Conservation (phyloP, 768 basidiomycete genomes). For the Leccinum rimulosum region DNA sequence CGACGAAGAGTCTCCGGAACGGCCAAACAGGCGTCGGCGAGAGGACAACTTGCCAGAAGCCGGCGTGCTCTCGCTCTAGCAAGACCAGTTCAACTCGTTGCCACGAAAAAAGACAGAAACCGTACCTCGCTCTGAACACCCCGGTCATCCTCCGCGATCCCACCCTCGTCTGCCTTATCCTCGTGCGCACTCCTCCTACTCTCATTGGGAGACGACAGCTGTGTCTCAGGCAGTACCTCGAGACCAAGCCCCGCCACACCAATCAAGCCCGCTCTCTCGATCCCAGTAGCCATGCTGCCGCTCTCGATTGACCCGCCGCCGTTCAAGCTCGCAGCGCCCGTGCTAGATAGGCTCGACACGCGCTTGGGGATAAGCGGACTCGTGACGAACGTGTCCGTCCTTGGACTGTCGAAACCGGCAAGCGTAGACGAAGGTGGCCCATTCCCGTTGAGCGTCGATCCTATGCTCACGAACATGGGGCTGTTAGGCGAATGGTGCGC, state of each 20-base stretch:
- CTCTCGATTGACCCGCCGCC: slow-evolving; percentile 24
- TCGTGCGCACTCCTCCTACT: slow-evolving; percentile 43
- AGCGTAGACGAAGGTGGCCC: slow-evolving; percentile 23
- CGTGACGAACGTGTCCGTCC: slow-evolving; percentile 12
- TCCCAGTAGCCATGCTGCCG: slow-evolving; percentile 13
- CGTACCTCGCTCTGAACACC: slow-evolving; percentile 67
- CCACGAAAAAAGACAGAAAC: not conserved
- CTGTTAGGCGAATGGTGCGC: slow-evolving; percentile 45
- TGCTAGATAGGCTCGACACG: slow-evolving; percentile 28
- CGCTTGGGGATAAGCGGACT: slow-evolving; percentile 22
- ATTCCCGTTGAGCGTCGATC: slow-evolving; percentile 23
- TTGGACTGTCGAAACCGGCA: slow-evolving; percentile 35
- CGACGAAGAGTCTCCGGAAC: slow-evolving; percentile 40
- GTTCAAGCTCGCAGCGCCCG: slow-evolving; percentile 22
- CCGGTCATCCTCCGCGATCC: slow-evolving; percentile 47
- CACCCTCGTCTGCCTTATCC: slow-evolving; percentile 29
- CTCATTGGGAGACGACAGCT: slow-evolving; percentile 64
- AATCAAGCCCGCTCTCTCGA: slow-evolving; percentile 21
- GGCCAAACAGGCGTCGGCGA: slow-evolving; percentile 61
- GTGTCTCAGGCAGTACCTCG: slow-evolving; percentile 41
- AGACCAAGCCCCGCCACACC: slow-evolving; percentile 29
- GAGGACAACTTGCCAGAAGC: slow-evolving; percentile 32
- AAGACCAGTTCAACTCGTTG: not conserved
- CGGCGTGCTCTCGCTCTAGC: slow-evolving; percentile 51
- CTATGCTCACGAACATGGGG: slow-evolving; percentile 34